Evolutionary conservation across 805 yeast genomes (phyloP).

Genomic region (Schwanniomyces occidentalis): DNA sequence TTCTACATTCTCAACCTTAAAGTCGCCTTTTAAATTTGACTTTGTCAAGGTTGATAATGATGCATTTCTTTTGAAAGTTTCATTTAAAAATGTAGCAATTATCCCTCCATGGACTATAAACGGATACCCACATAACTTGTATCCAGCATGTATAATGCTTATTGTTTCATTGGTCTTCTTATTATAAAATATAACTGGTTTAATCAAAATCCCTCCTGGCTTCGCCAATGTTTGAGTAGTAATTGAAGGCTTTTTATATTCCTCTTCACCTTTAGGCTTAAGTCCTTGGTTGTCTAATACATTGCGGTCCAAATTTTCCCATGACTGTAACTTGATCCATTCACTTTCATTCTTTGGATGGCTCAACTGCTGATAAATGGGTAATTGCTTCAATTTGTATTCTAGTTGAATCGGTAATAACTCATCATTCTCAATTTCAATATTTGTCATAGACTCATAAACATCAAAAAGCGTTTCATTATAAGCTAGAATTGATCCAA

Average conservation of each 20-base stretch:
- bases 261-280: conserved; percentile 13
- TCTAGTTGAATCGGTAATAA: conserved; percentile 43
- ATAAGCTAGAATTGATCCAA: conserved; percentile 26
- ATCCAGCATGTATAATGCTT: conserved; percentile 74
- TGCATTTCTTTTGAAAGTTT: conserved; percentile 61
- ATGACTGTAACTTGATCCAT: conserved; percentile 46
- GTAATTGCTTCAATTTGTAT: conserved; percentile 47
- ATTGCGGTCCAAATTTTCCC: conserved; percentile 44
- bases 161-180: conserved; percentile 56
- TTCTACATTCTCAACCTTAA: conserved; percentile 49
- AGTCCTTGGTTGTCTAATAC: conserved; percentile 27
- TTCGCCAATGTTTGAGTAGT: conserved; percentile 51
- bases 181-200: conserved; percentile 69
- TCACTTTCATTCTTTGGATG: conserved; percentile 45
- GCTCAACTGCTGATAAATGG: conserved; percentile 51
- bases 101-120: conserved; percentile 88
- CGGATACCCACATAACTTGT: conserved; percentile 81
- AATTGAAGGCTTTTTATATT: conserved; percentile 20
- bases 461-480: conserved; percentile 26
- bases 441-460: conserved; percentile 23
- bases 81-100: conserved; percentile 77
- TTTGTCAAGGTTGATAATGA: conserved; percentile 35
- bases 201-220: conserved; percentile 79
- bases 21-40: conserved; percentile 41
- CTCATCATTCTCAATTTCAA: conserved; percentile 18